These are phyloP conservation scores for Wickerhamomyces bovis DNA, from an alignment of 805 yeast genomes.

Conservation along the genomic window DNA sequence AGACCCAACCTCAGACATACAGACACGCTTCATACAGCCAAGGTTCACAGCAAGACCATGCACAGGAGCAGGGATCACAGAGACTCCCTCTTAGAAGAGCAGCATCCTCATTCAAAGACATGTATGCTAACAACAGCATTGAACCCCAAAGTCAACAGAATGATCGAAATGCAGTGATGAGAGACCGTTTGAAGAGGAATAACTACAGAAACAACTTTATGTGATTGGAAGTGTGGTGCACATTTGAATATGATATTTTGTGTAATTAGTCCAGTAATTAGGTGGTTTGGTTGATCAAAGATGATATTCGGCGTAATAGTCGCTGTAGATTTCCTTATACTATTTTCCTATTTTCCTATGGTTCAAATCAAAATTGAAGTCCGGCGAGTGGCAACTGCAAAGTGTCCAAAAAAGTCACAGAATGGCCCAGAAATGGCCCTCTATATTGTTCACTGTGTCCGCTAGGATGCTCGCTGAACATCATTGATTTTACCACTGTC, in stretches of 20 bases:
- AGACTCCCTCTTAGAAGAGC: constrained; percentile 5
- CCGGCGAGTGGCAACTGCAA: too few species aligned
- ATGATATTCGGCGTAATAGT: too few species aligned
- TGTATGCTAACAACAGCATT: constrained; percentile 7
- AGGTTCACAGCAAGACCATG: background rate
- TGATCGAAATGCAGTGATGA: constrained; percentile 8
- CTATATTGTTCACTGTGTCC: too few species aligned
- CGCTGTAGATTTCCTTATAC: background rate
- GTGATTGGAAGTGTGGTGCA: background rate
- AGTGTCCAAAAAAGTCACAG: too few species aligned
- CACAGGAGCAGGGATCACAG: constrained; percentile 2
- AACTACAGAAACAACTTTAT: constrained; percentile 19
- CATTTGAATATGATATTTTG: too few species aligned
- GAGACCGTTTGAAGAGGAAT: constrained; percentile 22
- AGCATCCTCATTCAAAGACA: constrained; percentile 15
- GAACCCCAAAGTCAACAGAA: background rate
- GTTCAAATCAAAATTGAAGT: too few species aligned
- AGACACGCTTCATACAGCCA: constrained; percentile 1
- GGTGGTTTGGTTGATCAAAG: too few species aligned
- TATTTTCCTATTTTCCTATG: too few species aligned
- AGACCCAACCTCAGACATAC: constrained; percentile 1
- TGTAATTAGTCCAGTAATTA: too few species aligned
- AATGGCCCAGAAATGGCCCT: too few species aligned
- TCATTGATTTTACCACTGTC: too few species aligned
- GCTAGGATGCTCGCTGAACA: too few species aligned